Conservation (phyloP, 2,329 filamentous ascomycete species). For the Sporothrix protearum region DNA sequence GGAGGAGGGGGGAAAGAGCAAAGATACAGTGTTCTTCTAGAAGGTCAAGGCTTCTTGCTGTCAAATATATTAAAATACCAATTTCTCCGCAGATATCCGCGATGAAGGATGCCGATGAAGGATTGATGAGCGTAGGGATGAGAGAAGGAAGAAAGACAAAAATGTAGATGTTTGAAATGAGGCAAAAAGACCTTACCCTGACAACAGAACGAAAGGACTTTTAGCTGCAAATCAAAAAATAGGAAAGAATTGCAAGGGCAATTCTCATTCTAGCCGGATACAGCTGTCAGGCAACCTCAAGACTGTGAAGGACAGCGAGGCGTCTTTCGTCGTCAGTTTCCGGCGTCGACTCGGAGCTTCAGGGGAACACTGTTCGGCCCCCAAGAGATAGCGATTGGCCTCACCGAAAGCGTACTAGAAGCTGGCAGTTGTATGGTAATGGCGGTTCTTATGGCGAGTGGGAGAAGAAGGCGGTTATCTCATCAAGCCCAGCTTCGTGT, state of each 20-base stretch:
- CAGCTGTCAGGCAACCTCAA: neutral
- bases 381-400: neutral
- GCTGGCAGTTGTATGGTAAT: neutral
- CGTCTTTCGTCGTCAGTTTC: neutral
- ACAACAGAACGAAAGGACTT: too few species aligned
- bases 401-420: conserved; percentile 5
- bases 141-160: neutral
- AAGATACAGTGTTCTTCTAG: neutral
- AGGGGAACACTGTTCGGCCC: neutral
- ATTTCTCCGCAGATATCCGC: neutral
- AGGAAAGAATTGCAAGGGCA: neutral
- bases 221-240: too few species aligned
- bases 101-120: neutral
- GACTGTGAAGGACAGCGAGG: neutral
- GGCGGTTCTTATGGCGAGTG: neutral
- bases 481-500: neutral
- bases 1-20: too few species aligned
- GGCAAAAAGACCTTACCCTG: neutral
- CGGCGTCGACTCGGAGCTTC: neutral
- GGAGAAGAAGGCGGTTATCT: neutral
- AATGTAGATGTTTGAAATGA: neutral
- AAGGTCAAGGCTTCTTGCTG: neutral
- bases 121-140: conserved; percentile 1
- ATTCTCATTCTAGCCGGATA: neutral
- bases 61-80: neutral